A percentile compares a stretch with the other conserved stretches of the same genome.
Conservation (phyloP, 768 basidiomycete species). For the Auriscalpium orientale region DNA sequence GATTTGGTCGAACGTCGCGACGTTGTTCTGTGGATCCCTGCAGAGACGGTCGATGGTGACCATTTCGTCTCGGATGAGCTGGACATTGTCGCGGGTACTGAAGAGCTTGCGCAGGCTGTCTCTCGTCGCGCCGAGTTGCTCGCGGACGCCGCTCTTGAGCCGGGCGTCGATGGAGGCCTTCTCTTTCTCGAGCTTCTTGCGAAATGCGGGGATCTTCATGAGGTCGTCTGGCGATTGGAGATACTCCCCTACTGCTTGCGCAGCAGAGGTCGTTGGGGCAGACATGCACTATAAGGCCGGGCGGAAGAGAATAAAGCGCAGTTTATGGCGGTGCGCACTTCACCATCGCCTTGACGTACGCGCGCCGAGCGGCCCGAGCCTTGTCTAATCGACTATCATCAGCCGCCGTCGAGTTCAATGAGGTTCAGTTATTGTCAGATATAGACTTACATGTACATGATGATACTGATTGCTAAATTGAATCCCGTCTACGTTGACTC, state of each 20-base stretch:
- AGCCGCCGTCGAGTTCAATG: too few species aligned
- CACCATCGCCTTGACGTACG: too few species aligned
- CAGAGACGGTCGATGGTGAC: conserved; percentile 67
- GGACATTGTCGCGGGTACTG: conserved; percentile 68
- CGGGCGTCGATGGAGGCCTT: conserved; percentile 90
- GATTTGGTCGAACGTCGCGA: conserved; percentile 92
- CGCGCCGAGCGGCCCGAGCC: too few species aligned
- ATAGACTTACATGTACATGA: too few species aligned
- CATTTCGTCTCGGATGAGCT: conserved; percentile 83
- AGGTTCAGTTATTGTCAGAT: too few species aligned
- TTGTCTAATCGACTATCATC: too few species aligned
- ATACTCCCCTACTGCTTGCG: conserved; percentile 83
- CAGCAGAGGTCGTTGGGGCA: conserved; percentile 59
- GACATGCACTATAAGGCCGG: conserved; percentile 28
- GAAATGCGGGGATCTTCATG: conserved; percentile 76
- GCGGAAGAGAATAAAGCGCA: too few species aligned
- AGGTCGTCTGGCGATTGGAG: conserved; percentile 93
- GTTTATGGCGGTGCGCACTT: too few species aligned
- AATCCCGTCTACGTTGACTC: too few species aligned
- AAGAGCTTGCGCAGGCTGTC: conserved; percentile 81
- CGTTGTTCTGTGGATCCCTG: conserved; percentile 65
- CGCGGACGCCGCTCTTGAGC: conserved; percentile 85
- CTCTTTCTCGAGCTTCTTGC: conserved; percentile 94
- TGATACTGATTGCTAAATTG: too few species aligned
- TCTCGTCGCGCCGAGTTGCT: conserved; percentile 85